Evolutionary conservation across 371 early-diverging fungal genomes (phyloP).

Genomic region (Parasitella parasitica): DNA sequence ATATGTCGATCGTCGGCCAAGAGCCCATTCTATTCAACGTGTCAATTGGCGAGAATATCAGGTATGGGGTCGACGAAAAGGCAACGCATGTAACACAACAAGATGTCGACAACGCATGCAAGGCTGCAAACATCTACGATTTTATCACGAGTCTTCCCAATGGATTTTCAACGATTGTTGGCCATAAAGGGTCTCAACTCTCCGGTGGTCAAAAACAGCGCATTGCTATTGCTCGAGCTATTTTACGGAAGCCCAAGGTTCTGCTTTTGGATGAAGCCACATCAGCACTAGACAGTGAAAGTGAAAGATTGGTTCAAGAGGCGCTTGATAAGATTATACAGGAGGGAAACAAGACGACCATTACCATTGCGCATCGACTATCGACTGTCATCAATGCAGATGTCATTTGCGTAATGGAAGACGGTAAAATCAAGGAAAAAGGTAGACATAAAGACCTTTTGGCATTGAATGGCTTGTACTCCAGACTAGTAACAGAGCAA

Average conservation of each 20-base stretch:
- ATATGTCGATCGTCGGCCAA: slow-evolving; percentile 84
- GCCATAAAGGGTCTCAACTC: slow-evolving; percentile 73
- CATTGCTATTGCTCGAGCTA: slow-evolving; percentile 67
- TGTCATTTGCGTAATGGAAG: slow-evolving; percentile 68
- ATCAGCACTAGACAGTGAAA: slow-evolving; percentile 85
- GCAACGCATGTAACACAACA: slow-evolving; percentile 45
- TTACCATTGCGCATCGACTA: slow-evolving; percentile 72
- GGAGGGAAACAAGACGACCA: slow-evolving; percentile 58
- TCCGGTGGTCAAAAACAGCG: slow-evolving; percentile 77
- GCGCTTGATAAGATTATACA: slow-evolving; percentile 76
- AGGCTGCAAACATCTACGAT: slow-evolving; percentile 73
- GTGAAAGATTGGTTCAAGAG: slow-evolving; percentile 85
- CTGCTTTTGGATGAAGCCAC: slow-evolving; percentile 97
- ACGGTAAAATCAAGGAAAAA: slow-evolving; percentile 75
- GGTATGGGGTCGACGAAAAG: slow-evolving; percentile 55
- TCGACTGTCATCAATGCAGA: slow-evolving; percentile 80
- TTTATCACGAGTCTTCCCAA: slow-evolving; percentile 67
- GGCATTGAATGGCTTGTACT: slow-evolving; percentile 29
- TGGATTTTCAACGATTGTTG: slow-evolving; percentile 79
- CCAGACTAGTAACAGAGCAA: slow-evolving; percentile 34
- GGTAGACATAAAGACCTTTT: slow-evolving; percentile 81
- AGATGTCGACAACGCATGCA: slow-evolving; percentile 61
- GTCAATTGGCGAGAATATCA: slow-evolving; percentile 78
- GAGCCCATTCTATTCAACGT: slow-evolving; percentile 81
- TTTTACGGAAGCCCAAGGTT: slow-evolving; percentile 84